phyloP scores from a whole-genome alignment of 129 eudicot species.

The Solidago caesia region DNA sequence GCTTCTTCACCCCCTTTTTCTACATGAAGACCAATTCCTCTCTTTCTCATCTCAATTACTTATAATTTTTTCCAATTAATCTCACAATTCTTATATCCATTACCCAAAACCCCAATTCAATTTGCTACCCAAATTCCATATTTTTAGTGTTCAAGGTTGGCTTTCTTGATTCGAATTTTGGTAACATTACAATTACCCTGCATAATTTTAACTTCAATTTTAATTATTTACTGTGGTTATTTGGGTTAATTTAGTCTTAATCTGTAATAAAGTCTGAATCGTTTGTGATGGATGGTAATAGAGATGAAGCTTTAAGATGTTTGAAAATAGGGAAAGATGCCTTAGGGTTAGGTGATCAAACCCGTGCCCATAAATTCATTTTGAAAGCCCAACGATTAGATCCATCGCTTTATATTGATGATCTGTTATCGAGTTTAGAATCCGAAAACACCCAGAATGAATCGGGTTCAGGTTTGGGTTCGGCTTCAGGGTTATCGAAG shows the following conservation, averaged over 20 bases:
- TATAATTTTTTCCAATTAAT: not conserved
- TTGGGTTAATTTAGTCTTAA: not conserved
- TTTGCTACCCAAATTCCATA: not conserved
- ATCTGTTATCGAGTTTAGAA: constrained; percentile 41
- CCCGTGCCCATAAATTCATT: constrained; percentile 62
- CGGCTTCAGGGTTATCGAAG: constrained; percentile 15
- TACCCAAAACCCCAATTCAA: constrained; percentile 22
- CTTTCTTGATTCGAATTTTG: constrained; percentile 13
- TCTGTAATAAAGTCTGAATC: not conserved
- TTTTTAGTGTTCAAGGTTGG: not conserved
- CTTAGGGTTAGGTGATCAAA: constrained; percentile 51
- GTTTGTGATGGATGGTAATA: constrained; percentile 67
- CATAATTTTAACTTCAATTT: constrained; percentile 6
- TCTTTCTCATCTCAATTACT: not conserved
- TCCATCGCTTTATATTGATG: constrained; percentile 54
- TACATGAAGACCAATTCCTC: not conserved
- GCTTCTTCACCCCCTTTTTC: not conserved
- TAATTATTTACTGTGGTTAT: constrained; percentile 4
- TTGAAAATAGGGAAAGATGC: constrained; percentile 61
- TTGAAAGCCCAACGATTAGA: constrained; percentile 64
- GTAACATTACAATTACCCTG: constrained; percentile 13
- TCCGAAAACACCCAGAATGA: constrained; percentile 14
- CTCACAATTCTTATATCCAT: constrained; percentile 11
- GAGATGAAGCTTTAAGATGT: constrained; percentile 75
- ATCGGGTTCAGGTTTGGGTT: constrained; percentile 10